Evolutionary conservation across 345 rosid genomes (phyloP), one percentile per base, ranked within the genome.

Genomic region (Linum usitatissimum): DNA sequence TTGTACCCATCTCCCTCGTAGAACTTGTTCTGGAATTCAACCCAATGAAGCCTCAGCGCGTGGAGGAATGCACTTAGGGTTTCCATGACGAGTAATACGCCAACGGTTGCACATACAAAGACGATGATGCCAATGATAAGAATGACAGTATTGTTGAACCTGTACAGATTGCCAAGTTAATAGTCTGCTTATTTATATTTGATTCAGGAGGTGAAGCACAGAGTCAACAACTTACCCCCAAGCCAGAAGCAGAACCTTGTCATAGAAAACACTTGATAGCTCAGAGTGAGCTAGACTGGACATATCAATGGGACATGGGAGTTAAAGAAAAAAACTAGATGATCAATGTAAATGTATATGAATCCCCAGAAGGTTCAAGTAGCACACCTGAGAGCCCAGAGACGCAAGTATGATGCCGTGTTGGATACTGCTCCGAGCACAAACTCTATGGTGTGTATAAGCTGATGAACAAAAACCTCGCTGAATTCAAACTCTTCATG

Each of bases 361-460:
- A 21, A 59, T 39, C 57, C 17, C 36, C 20, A 57, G 17, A 23
- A 8, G 3, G 3, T 10, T 38, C 9, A 21, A 34, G 48, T 30
- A 23, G 59, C 66, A 63, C 68, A 93, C 99, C 97, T 94, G 68
- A 94, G 90, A 20, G 97, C 95, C 99, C 99, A 90, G 40, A 86
- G 70, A 54, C 97, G 90, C 64, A 94, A 95, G 73, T 90, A 88
- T 4, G 97, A 94, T 66, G 99, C 99, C 28, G 97, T 94, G 78
- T 94, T 94, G 53, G 99, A 94, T 64, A 90, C 97, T 55, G 96
- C 95, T 68, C 99, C 97, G 55, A 94, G 97, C 57, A 90, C 97
- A 80, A 90, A 94, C 74, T 94, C 97, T 34, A 94, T 90, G 40
- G 99, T 94, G 77, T 94, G 97, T 60, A 94, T 94, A 64, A 94